Evolutionary conservation across 2,329 filamentous ascomycete genomes (phyloP).

Genomic region (Neonectria neomacrospora): DNA sequence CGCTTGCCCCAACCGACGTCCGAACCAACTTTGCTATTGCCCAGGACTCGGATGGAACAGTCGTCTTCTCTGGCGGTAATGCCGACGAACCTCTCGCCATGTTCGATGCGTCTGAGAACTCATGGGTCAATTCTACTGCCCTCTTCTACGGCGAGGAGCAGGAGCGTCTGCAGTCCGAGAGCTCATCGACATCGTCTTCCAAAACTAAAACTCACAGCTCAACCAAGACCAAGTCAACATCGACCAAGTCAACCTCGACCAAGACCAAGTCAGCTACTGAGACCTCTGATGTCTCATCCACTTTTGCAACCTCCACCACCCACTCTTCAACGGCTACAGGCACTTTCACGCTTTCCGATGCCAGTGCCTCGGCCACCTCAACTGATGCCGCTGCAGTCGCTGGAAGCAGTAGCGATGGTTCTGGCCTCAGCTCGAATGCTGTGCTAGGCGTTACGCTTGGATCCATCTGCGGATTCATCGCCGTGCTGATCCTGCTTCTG

Average conservation of each 20-base stretch:
- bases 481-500: slow-evolving; percentile 77
- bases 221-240: slow-evolving; percentile 34
- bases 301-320: slow-evolving; percentile 42
- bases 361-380: slow-evolving; percentile 38
- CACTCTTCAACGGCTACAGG: slow-evolving; percentile 34
- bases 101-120: slow-evolving; percentile 80
- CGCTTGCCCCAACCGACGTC: slow-evolving; percentile 70
- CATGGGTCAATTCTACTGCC: slow-evolving; percentile 78
- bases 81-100: slow-evolving; percentile 74
- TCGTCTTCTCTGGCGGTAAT: slow-evolving; percentile 84
- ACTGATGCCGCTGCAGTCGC: slow-evolving; percentile 42
- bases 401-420: slow-evolving; percentile 42
- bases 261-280: slow-evolving; percentile 42
- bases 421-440: slow-evolving; percentile 57
- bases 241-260: slow-evolving; percentile 45
- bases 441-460: slow-evolving; percentile 87
- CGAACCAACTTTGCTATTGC: slow-evolving; percentile 80
- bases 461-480: slow-evolving; percentile 78
- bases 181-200: slow-evolving; percentile 36
- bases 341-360: slow-evolving; percentile 42
- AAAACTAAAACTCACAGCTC: slow-evolving; percentile 15
- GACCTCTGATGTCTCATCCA: slow-evolving; percentile 38
- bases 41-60: slow-evolving; percentile 70
- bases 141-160: slow-evolving; percentile 65
- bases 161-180: slow-evolving; percentile 42